Base-by-base conservation (phyloP, 2,329 filamentous ascomycete genomes). In the Fusarium equiseti region DNA sequence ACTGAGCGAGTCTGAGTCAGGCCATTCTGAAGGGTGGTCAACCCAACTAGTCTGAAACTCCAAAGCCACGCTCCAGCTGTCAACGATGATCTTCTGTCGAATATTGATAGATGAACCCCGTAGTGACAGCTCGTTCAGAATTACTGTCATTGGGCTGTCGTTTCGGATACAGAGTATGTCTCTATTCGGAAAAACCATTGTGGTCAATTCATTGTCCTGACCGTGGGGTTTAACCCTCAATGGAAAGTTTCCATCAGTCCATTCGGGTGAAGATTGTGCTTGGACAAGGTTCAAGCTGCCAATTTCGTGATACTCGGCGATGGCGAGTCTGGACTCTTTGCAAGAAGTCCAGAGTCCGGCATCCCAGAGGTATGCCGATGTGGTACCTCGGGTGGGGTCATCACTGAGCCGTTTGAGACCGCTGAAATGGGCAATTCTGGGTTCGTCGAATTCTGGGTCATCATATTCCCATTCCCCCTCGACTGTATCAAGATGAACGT, bases 321-420 rank as follows among this genome's bases (percentile, higher is more conserved):
- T 20, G 1, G 26, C 35, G 1, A 11, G 3, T 2, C 59, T 53
- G 0, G 66, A 65, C 26, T 69, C 65, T 16, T n/a, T 50, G 16
- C 66, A 66, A 15, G 65, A 44, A 16, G 6, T 22, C 55, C 43
- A 55, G 12, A 69, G 65, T 3, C 65, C 65, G 6, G 11, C 55
- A 26, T 70, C 42, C 51, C 60, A 69, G 6, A 61, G 38, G 27
- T 43, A 62, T n/a, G 56, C 66, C 1, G 66, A 66, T 46, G 18
- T 8, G 1, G 4, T 5, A 1, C 16, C 8, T 11, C 20, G 12
- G 12, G 15, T 31, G 6, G 29, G 29, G 1, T 31, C 29, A 31
- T 31, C 29, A 13, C 12, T 13, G 12, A 31, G 11, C 2, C 29
- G 29, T 31, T 3, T 31, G 6, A 31, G 2, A 13, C 11, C 11